phyloP scores from a whole-genome alignment of 345 rosid species.

The Psidium guajava region DNA sequence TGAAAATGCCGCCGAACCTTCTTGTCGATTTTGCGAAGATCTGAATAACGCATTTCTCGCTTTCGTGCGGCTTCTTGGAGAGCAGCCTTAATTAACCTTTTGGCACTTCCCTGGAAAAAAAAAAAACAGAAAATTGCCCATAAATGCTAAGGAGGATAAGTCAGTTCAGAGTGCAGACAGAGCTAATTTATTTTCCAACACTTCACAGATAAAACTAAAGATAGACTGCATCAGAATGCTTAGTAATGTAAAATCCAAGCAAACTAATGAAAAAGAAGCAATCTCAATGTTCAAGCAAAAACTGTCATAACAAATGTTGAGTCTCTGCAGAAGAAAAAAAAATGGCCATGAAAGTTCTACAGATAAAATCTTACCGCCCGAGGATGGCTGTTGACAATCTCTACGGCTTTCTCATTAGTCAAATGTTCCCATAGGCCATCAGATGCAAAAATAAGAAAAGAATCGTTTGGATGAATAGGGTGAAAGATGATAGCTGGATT shows the following conservation, averaged over 20 bases:
- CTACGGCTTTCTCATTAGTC: conserved; percentile 79
- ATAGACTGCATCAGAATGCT: neutral
- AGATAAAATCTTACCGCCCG: conserved; percentile 40
- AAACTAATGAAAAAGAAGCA: neutral
- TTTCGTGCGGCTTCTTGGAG: conserved; percentile 85
- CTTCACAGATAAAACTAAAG: neutral
- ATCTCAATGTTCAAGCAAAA: neutral
- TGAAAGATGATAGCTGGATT: conserved; percentile 54
- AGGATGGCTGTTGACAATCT: conserved; percentile 71
- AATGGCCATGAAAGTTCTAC: neutral
- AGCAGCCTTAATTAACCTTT: conserved; percentile 79
- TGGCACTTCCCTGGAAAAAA: conserved; percentile 66
- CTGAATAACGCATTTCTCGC: conserved; percentile 85
- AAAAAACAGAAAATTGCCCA: neutral
- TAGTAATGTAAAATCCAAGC: neutral
- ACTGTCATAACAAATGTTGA: neutral
- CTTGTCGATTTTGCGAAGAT: conserved; percentile 73
- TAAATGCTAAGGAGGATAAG: neutral
- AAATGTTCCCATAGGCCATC: conserved; percentile 97
- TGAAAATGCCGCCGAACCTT: conserved; percentile 90
- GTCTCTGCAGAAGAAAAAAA: neutral
- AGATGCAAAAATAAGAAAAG: conserved; percentile 87
- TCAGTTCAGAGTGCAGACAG: neutral
- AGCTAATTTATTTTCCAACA: neutral
- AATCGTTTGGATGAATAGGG: conserved; percentile 69